Conservation (phyloP, 768 basidiomycete genomes). For the Xerocomellus chrysenteron region DNA sequence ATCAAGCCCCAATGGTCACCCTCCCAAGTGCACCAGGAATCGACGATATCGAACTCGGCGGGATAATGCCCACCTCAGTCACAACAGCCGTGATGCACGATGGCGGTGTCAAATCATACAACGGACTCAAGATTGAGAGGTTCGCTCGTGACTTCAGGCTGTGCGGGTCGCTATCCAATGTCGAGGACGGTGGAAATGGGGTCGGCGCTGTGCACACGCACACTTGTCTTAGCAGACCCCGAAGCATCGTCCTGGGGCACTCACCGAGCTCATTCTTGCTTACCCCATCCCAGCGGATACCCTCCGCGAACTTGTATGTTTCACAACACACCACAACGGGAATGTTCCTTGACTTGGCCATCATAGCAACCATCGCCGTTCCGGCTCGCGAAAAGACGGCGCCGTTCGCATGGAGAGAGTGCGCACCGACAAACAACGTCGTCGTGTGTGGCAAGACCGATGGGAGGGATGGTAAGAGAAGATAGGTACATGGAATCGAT, state of each 20-base stretch:
- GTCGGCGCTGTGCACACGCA: slow-evolving; percentile 26
- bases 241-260: slow-evolving; percentile 9
- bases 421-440: slow-evolving; percentile 87
- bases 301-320: slow-evolving; percentile 97
- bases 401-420: slow-evolving; percentile 93
- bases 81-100: slow-evolving; percentile 93
- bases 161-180: slow-evolving; percentile 4
- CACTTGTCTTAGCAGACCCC: slow-evolving; percentile 1
- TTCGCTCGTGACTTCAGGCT: slow-evolving; percentile 36
- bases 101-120: slow-evolving; percentile 94
- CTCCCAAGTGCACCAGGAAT: slow-evolving; percentile 66
- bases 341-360: slow-evolving; percentile 75
- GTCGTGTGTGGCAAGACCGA: slow-evolving; percentile 79
- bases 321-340: slow-evolving; percentile 97
- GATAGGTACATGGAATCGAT: slow-evolving; percentile 83
- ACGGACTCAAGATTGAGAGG: slow-evolving; percentile 77
- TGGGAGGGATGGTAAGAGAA: slow-evolving; percentile 82
- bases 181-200: slow-evolving; percentile 22
- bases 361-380: slow-evolving; percentile 95
- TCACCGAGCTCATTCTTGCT: slow-evolving; percentile 94
- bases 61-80: slow-evolving; percentile 95
- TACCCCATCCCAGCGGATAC: slow-evolving; percentile 89
- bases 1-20: slow-evolving; percentile 24
- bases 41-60: slow-evolving; percentile 85
- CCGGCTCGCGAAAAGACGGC: slow-evolving; percentile 92